Base-by-base conservation (phyloP, 441 rosid genomes). In the Eruca vesicaria region DNA sequence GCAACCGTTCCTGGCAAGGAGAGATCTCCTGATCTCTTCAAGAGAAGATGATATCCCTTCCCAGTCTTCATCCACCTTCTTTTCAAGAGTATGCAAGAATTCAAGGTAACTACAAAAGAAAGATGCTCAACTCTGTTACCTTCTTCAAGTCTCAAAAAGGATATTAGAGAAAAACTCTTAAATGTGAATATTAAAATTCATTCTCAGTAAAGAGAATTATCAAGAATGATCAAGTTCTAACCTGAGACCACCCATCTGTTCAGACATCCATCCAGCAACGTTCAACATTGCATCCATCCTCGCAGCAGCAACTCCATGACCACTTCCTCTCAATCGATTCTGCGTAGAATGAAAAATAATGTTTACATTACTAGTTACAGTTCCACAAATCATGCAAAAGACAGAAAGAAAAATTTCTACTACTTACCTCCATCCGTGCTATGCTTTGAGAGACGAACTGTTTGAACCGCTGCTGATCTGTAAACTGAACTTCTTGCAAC, bases 231-330 rank as follows among this genome's bases (percentile, higher is more conserved):
- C 21, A 72, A 59, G 63, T 71, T 74, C 79, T 75, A 62, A 94
- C 98, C 99, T 94, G 81, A 91, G 77, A 82, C 99, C 98, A 80
- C 97, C 92, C 97, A 95, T 95, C 89, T 93, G 99, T 75, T 95
- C 99, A 79, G 97, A 90, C 70, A 95, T 81, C 98, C 97, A 93
- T 67, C 98, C 99, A 5, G 98, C 88, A 79, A 82, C 79, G 77
- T 84, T 95, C 70, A 93, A 81, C 90, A 90, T 93, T 50, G 97
- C 98, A 82, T 91, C 97, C 98, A 93, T 88, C 82, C 99, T 89
- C 28, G 94, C 83, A 2, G 93, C 90, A 43, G 98, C 97, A 78
- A 95, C 79, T 78, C 88, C 93, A 50, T 95, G 97, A 69, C 99
- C 99, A 77, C 97, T 82, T 75, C 97, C 98, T 81, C 97, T 86